Evolutionary conservation across 2,329 filamentous ascomycete species (phyloP), one percentile per base, ranked within the genome.

Genomic region (Pseudonectria buxi): DNA sequence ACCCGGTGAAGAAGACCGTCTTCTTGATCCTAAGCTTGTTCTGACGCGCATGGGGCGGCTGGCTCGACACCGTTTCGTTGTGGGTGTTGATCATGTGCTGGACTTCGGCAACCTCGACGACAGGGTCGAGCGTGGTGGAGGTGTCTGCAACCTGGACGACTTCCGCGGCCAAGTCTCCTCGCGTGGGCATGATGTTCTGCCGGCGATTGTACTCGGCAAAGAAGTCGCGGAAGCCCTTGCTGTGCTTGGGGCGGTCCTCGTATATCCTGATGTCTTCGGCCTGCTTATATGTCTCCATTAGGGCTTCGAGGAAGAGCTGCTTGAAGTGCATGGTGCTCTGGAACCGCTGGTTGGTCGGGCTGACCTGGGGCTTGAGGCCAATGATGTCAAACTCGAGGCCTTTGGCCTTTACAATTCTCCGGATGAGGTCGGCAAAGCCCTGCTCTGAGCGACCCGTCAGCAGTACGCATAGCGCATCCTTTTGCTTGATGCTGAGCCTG

Each of bases 41-140:
- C 31, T 58, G 59, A 16, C 60, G 61, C 12, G 50, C 40, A 28
- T 65, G 39, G 56, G 61, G 32, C 44, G 61, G 46, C 31, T 58
- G 50, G 15, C 51, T 53, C 7, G 41, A 39, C 30, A 63, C 38
- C 15, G 74, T 64, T 4, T 66, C 62, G 57, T 96, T 98, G 67
- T 96, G 90, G 14, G 75, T 70, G 56, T 94, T 90, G 63, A 96
- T 82, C 69, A 95, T 82, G 47, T 83, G 81, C 62, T 95, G 89
- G 11, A 96, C 78, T 57, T 90, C 83, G 12, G 83, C 81, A 25
- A 89, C 75, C 63, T 95, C 89, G 13, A 75, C 69, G 24, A 88
- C 74, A 1, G 88, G 86, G 46, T 92, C 80, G 24, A 95, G 74
- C 32, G 71, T 78, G 6, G 77, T 83, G 18, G 78, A 76, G 39